These are phyloP conservation scores for Backusella circina DNA, from an alignment of 192 early-diverging fungal genomes.

Conservation along the genomic window DNA sequence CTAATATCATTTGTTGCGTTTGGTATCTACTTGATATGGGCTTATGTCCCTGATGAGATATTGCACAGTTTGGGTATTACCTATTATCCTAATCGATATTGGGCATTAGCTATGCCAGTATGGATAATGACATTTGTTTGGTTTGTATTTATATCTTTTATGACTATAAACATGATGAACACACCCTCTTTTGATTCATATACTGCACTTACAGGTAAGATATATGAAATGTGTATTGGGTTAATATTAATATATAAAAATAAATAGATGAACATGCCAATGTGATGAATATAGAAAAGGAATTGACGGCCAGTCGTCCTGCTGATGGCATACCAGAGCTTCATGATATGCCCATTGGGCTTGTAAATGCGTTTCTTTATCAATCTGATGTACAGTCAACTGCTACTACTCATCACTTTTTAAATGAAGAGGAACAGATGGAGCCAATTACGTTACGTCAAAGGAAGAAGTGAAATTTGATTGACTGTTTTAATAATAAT, in stretches of 20 bases:
- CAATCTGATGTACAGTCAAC: conserved; percentile 32
- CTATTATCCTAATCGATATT: conserved; percentile 85
- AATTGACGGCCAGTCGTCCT: conserved; percentile 14
- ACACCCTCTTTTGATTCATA: conserved; percentile 74
- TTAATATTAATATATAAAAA: conserved; percentile 13
- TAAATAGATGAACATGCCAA: conserved; percentile 53
- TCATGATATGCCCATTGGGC: conserved; percentile 64
- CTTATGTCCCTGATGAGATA: conserved; percentile 75
- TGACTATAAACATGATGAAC: conserved; percentile 74
- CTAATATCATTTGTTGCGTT: conserved; percentile 72
- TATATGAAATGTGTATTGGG: neutral
- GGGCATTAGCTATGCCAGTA: conserved; percentile 79
- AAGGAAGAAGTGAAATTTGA: neutral
- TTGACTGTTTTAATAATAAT: neutral
- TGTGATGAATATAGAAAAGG: conserved; percentile 34
- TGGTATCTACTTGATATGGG: conserved; percentile 77
- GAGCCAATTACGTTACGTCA: neutral
- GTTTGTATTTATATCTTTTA: conserved; percentile 72
- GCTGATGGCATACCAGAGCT: conserved; percentile 58
- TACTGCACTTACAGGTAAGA: conserved; percentile 67
- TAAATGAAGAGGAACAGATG: too few species aligned
- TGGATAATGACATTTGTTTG: conserved; percentile 72
- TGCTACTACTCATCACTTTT: neutral
- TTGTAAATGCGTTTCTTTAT: conserved; percentile 71
- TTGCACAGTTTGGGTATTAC: conserved; percentile 70